Conservation (phyloP, 2,329 filamentous ascomycete genomes). For the Aspergillus carbonarius region DNA sequence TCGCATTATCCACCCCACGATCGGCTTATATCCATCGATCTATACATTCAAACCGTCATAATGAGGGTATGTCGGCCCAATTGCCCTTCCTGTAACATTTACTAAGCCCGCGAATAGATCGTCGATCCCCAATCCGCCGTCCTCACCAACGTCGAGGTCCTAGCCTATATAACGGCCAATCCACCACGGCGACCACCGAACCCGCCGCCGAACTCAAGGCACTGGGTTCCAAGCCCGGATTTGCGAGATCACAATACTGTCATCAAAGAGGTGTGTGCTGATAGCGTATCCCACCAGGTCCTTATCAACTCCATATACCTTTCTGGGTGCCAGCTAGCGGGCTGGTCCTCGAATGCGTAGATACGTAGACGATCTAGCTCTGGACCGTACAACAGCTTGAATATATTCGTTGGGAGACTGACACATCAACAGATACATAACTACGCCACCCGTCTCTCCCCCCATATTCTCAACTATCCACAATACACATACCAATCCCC, state of each 20-base stretch:
- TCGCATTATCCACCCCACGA: neutral
- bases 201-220: constrained; percentile 36
- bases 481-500: constrained; percentile 25
- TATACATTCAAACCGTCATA: neutral
- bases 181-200: constrained; percentile 43
- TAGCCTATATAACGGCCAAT: constrained; percentile 42
- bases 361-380: neutral
- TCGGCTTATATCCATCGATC: neutral
- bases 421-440: constrained; percentile 38
- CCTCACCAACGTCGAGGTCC: constrained; percentile 46
- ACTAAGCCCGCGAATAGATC: constrained; percentile 29
- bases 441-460: constrained; percentile 41
- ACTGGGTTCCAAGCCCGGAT: constrained; percentile 43
- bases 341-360: neutral
- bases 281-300: neutral
- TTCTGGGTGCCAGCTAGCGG: neutral
- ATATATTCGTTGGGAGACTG: neutral
- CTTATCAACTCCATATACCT: neutral
- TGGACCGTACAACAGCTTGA: neutral
- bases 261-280: constrained; percentile 42
- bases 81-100: neutral
- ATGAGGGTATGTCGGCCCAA: constrained; percentile 26
- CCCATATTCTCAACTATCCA: constrained; percentile 41
- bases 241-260: constrained; percentile 48
- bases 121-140: constrained; percentile 47